These are phyloP conservation scores for Apiotrichum brassicae DNA, from an alignment of 1,284 basidiomycete species.

Conservation along the genomic window DNA sequence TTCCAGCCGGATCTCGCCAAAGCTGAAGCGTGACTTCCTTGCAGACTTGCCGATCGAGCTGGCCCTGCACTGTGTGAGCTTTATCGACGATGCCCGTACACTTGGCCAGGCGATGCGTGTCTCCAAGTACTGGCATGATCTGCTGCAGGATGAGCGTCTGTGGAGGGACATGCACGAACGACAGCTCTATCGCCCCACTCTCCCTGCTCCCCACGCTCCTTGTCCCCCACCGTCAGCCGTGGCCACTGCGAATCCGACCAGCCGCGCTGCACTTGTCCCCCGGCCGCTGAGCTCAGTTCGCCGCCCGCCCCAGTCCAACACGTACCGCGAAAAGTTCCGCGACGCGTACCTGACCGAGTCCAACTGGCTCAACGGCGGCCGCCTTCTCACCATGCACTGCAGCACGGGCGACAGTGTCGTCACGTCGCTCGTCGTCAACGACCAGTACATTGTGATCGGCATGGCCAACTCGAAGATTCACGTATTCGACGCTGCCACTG, in stretches of 20 bases:
- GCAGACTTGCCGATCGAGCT: constrained; percentile 76
- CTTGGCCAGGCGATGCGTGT: constrained; percentile 69
- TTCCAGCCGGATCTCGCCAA: constrained; percentile 64
- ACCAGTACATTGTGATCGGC: constrained; percentile 80
- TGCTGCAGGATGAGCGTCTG: constrained; percentile 73
- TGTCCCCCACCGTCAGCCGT: constrained; percentile 11
- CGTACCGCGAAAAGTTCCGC: constrained; percentile 17
- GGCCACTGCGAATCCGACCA: not conserved
- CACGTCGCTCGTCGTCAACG: constrained; percentile 79
- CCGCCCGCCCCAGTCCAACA: constrained; percentile 5
- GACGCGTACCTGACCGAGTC: constrained; percentile 57
- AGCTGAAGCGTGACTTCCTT: constrained; percentile 82
- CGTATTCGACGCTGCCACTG: constrained; percentile 75
- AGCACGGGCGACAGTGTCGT: constrained; percentile 69
- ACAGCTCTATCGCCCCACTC: constrained; percentile 51
- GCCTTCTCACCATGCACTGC: constrained; percentile 64
- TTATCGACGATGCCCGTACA: constrained; percentile 72
- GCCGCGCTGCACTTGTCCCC: no score
- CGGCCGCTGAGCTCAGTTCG: not conserved
- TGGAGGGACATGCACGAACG: constrained; percentile 75
- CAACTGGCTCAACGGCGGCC: constrained; percentile 80
- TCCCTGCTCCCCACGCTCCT: not conserved
- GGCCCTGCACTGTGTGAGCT: constrained; percentile 70
- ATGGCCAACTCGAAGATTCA: constrained; percentile 84
- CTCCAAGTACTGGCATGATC: constrained; percentile 65